Evolutionary conservation across 306 rosid genomes (phyloP).

Genomic region (cucumber (Cucumis sativus)): DNA sequence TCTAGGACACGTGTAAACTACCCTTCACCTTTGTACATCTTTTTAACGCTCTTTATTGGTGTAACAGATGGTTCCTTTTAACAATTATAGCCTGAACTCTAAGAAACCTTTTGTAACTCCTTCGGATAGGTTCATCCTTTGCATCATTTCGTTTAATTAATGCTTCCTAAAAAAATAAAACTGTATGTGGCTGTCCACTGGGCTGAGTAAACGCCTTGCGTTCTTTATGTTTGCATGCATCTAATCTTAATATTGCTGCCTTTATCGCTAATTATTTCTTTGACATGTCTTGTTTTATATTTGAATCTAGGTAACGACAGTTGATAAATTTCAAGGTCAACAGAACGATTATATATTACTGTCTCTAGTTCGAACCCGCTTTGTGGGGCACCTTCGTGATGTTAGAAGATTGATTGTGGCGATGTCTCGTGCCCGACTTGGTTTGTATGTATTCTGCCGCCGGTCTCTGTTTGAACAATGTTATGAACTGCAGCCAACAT

Average conservation of each 20-base stretch:
- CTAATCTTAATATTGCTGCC: not conserved
- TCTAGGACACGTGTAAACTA: not conserved
- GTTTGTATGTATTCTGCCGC: constrained; percentile 86
- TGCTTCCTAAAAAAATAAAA: not conserved
- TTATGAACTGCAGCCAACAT: constrained; percentile 92
- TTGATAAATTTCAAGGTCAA: constrained; percentile 99
- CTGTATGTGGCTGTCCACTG: not conserved
- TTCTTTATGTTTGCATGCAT: not conserved
- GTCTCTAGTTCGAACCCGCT: constrained; percentile 85
- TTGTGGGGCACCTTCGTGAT: constrained; percentile 97
- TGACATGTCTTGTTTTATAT: not conserved
- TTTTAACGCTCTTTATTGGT: not conserved
- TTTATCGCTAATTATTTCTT: not conserved
- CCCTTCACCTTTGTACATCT: not conserved
- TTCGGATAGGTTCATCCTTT: not conserved
- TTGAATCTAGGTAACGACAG: constrained; percentile 65
- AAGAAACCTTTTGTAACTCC: not conserved
- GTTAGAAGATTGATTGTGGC: constrained; percentile 97
- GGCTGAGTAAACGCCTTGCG: not conserved
- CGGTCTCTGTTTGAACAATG: constrained; percentile 93
- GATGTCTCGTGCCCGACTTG: constrained; percentile 98
- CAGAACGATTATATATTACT: constrained; percentile 92
- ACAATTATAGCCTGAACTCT: not conserved
- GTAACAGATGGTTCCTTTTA: not conserved
- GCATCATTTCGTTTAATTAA: not conserved